Percentiles rank a stretch among this genome's conserved stretches.
Evolutionary conservation across 768 basidiomycete species (phyloP).

Genomic region (Glaciozyma antarctica): DNA sequence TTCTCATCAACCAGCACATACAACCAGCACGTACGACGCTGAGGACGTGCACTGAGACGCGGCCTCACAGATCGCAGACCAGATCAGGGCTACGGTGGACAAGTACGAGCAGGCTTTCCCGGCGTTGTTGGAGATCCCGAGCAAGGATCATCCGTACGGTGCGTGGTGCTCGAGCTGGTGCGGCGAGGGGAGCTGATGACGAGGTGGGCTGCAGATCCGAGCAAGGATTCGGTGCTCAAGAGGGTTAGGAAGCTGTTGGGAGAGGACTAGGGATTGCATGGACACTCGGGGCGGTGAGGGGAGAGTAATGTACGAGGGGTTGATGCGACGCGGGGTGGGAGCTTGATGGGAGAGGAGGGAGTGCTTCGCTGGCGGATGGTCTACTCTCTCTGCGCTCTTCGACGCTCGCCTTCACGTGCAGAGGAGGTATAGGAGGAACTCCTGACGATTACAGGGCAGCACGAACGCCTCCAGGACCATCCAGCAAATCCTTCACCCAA

Average conservation of each 20-base stretch:
- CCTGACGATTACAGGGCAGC: too few species aligned
- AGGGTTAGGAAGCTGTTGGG: slow-evolving; percentile 94
- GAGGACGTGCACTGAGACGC: too few species aligned
- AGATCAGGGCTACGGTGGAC: slow-evolving; percentile 89
- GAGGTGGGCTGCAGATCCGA: slow-evolving; percentile 58
- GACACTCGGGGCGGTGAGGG: slow-evolving; percentile 39
- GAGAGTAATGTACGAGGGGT: neutral
- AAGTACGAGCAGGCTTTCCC: slow-evolving; percentile 94
- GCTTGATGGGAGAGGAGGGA: neutral
- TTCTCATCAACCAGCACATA: slow-evolving; percentile 97
- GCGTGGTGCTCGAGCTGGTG: slow-evolving; percentile 31
- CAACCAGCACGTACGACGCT: too few species aligned
- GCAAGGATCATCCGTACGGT: slow-evolving; percentile 98
- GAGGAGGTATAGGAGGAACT: too few species aligned
- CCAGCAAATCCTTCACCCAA: too few species aligned
- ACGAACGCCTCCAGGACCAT: too few species aligned
- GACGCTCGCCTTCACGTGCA: too few species aligned
- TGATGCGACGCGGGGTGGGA: neutral
- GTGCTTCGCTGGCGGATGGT: neutral
- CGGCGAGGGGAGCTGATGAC: neutral
- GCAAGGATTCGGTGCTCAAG: slow-evolving; percentile 90
- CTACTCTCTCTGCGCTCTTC: neutral
- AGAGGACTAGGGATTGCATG: slow-evolving; percentile 43
- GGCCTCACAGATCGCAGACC: slow-evolving; percentile 72
- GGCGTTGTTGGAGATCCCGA: slow-evolving; percentile 91